Evolutionary conservation across 208 protist genomes (phyloP).

Genomic region (Acanthamoeba triangularis): DNA sequence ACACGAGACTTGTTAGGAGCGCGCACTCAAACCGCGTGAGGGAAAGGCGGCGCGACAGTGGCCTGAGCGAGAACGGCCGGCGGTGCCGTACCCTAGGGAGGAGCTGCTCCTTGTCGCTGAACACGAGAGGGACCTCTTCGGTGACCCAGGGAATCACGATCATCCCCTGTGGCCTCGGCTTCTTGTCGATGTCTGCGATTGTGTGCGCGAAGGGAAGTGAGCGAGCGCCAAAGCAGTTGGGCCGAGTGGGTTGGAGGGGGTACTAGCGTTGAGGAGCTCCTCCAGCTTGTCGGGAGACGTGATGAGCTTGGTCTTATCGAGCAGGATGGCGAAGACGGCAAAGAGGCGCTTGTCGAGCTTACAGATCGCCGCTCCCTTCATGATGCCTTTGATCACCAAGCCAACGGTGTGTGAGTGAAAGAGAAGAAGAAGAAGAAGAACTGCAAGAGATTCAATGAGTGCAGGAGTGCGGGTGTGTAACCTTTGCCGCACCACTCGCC

Average conservation of each 20-base stretch:
- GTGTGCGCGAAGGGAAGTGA: not conserved
- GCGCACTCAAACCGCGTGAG: not conserved
- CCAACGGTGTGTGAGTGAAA: no score
- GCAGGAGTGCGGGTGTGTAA: not conserved
- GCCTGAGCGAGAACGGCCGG: no score
- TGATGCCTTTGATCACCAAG: not conserved
- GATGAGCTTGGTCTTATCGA: slow-evolving; percentile 65
- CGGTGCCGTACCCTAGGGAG: not conserved
- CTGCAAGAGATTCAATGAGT: not conserved
- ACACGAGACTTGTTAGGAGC: not conserved
- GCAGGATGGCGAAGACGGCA: slow-evolving; percentile 55
- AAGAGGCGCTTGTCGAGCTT: slow-evolving; percentile 62
- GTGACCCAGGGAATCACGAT: slow-evolving; percentile 53
- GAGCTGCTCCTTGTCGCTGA: slow-evolving; percentile 66
- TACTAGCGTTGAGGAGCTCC: not conserved
- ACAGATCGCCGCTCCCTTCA: slow-evolving; percentile 73
- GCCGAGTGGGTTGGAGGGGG: not conserved
- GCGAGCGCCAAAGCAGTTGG: not conserved
- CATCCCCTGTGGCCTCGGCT: slow-evolving; percentile 31
- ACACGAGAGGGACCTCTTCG: slow-evolving; percentile 14
- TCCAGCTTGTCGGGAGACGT: slow-evolving; percentile 15
- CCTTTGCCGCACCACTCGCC: slow-evolving; percentile 75
- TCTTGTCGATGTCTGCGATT: not conserved
- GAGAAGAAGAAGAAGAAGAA: not conserved
- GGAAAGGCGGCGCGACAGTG: not conserved